Evolutionary conservation across 257 asterid species (phyloP), one percentile per base, ranked within the genome.

Genomic region (Ehretia macrophylla): DNA sequence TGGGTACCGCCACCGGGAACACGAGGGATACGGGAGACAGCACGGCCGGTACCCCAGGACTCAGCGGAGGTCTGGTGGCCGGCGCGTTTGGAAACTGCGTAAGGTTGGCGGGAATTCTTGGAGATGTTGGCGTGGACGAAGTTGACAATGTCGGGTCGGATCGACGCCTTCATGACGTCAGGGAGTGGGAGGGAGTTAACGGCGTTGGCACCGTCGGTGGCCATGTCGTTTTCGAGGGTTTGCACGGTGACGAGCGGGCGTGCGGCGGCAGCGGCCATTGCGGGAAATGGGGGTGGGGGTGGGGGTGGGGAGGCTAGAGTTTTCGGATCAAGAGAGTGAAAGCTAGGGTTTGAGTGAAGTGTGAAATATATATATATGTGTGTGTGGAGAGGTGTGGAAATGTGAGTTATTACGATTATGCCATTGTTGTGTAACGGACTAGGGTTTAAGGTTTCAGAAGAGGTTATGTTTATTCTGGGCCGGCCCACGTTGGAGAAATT

Each of bases 41-140:
- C 95, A 6, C 97, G 91, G 0, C 94, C 95, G 3, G 97, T 89
- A 14, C 97, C 97, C 97, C 95, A 89, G n/a, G 97, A 89, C 63
- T 89, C 97, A 35, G 97, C 95, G n/a, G 95, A 86, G 57, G 97
- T 90, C 72, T 90, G 97, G 81, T 90, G 97, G 0, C 95, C 97
- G 21, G 97, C 95, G 17, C 58, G 65, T 38, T 58, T 81, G 20
- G 97, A 89, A 0, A 89, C 97, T 49, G 93, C 87, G 61, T 86
- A 81, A 10, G 93, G 90, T 16, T 86, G 90, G 1, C 90, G 85
- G 22, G 87, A 42, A 55, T 86, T 86, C 35, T 83, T 83, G 35
- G 90, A 81, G 22, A 86, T 81, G 53, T 86, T 84, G 5, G 78
- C 74, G 58, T 86, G 95, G 1, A 77, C 89, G 22, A 77, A 79